Evolutionary conservation across 495 filamentous ascomycete genomes (phyloP).

Genomic region (Saxispiralis lemnorum): DNA sequence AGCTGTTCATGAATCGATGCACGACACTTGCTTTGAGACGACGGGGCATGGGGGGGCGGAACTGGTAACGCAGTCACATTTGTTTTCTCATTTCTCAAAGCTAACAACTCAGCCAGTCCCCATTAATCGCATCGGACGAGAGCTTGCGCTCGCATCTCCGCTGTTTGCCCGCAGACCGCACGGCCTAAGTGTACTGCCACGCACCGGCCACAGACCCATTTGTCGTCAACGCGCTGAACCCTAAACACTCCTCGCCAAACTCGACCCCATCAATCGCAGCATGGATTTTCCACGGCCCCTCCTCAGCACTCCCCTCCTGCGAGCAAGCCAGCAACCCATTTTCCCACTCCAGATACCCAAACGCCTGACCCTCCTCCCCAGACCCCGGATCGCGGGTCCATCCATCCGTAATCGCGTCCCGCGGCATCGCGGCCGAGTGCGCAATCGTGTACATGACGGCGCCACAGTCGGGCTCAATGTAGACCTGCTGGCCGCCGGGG

Average conservation of each 20-base stretch:
- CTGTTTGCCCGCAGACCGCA: not conserved
- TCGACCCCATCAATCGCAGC: conserved; percentile 1
- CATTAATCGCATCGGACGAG: not conserved
- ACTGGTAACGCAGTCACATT: too few relatives aligned
- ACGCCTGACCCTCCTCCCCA: not conserved
- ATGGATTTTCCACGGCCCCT: conserved; percentile 5
- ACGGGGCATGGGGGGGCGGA: not conserved
- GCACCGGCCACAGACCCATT: conserved; percentile 8
- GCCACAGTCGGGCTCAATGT: conserved; percentile 11
- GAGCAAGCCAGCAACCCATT: conserved; percentile 6
- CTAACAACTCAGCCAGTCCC: too few relatives aligned
- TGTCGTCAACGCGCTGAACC: conserved; percentile 5
- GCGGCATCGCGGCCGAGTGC: conserved; percentile 8
- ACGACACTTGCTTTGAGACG: not conserved
- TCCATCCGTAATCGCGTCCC: conserved; percentile 4
- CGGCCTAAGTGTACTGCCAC: conserved; percentile 14
- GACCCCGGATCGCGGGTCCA: not conserved
- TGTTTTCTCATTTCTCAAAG: too few relatives aligned
- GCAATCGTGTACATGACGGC: conserved; percentile 13
- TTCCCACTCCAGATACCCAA: conserved; percentile 2
- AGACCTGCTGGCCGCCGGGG: conserved; percentile 15
- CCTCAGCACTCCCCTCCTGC: not conserved
- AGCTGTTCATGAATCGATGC: not conserved
- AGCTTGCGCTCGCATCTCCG: not conserved
- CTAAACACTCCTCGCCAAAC: conserved; percentile 2